Conservation (phyloP, 352 stramenopile genomes). For the Pythium sukuiense region DNA sequence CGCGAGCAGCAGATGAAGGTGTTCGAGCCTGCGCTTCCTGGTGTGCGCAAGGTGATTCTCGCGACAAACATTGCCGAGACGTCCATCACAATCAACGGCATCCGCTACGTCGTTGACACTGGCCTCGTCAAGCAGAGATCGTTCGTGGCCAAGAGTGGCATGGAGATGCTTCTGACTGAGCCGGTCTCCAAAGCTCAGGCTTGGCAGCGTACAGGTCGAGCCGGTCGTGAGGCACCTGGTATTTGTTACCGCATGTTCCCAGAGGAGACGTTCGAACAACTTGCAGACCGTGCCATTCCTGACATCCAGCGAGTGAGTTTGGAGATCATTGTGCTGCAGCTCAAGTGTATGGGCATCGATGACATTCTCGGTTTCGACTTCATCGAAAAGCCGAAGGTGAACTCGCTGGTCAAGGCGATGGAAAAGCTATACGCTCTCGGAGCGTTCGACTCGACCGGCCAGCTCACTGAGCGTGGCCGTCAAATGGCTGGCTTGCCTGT, state of each 20-base stretch:
- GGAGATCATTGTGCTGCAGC: slow-evolving; percentile 79
- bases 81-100: slow-evolving; percentile 98
- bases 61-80: slow-evolving; percentile 97
- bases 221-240: slow-evolving; percentile 79
- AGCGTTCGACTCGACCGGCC: slow-evolving; percentile 60
- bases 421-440: slow-evolving; percentile 82
- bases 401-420: slow-evolving; percentile 74
- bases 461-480: slow-evolving; percentile 67
- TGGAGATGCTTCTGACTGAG: slow-evolving; percentile 88
- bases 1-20: slow-evolving; percentile 94
- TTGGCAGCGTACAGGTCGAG: slow-evolving; percentile 89
- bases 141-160: slow-evolving; percentile 84
- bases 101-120: slow-evolving; percentile 88
- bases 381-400: slow-evolving; percentile 82
- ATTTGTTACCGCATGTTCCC: slow-evolving; percentile 85
- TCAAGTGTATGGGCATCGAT: slow-evolving; percentile 87
- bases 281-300: slow-evolving; percentile 68
- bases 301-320: slow-evolving; percentile 89
- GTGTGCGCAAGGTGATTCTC: slow-evolving; percentile 92
- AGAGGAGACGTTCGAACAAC: slow-evolving; percentile 84
- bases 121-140: slow-evolving; percentile 87
- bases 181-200: slow-evolving; percentile 90
- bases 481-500: slow-evolving; percentile 88
- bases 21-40: slow-evolving; percentile 82
- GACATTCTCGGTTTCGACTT: slow-evolving; percentile 88